phyloP scores from a whole-genome alignment of 164 flowering plant species.

The Saururus chinensis region DNA sequence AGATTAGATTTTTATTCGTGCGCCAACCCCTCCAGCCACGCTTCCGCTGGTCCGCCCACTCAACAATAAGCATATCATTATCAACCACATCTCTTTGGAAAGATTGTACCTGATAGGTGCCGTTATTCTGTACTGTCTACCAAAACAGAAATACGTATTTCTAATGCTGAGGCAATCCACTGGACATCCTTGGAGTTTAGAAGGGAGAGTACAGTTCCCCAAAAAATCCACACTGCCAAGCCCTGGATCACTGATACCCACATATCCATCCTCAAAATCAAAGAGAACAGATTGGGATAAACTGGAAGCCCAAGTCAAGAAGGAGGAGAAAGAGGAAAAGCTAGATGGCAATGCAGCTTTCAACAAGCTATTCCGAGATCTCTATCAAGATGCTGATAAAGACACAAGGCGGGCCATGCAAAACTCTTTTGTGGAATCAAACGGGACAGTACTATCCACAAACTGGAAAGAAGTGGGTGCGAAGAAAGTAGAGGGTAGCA shows the following conservation, averaged over 20 bases:
- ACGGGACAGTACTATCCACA: constrained; percentile 91
- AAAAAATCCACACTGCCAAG: constrained; percentile 26
- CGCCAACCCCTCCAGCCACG: too few species aligned
- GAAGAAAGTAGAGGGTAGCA: constrained; percentile 76
- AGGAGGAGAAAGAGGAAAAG: constrained; percentile 98
- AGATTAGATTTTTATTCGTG: too few species aligned
- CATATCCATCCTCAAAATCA: constrained; percentile 62
- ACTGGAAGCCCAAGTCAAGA: constrained; percentile 87
- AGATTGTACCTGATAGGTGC: constrained; percentile 77
- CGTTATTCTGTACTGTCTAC: constrained; percentile 59
- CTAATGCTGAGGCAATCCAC: constrained; percentile 63
- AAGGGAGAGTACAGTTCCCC: constrained; percentile 30
- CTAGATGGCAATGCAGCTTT: constrained; percentile 96
- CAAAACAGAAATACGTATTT: constrained; percentile 83
- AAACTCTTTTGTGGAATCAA: constrained; percentile 94
- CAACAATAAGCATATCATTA: constrained; percentile 63
- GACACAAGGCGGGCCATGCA: constrained; percentile 88
- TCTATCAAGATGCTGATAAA: constrained; percentile 83
- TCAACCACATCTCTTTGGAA: constrained; percentile 82
- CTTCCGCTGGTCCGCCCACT: too few species aligned
- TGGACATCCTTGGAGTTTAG: constrained; percentile 80
- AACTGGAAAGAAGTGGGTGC: constrained; percentile 94
- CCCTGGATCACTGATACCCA: constrained; percentile 24
- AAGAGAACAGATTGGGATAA: constrained; percentile 76
- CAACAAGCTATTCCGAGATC: constrained; percentile 82